A percentile compares a stretch with the other conserved stretches of the same genome.
Evolutionary conservation across 257 asterid genomes (phyloP).

Genomic region (Salvia rosmarinus): DNA sequence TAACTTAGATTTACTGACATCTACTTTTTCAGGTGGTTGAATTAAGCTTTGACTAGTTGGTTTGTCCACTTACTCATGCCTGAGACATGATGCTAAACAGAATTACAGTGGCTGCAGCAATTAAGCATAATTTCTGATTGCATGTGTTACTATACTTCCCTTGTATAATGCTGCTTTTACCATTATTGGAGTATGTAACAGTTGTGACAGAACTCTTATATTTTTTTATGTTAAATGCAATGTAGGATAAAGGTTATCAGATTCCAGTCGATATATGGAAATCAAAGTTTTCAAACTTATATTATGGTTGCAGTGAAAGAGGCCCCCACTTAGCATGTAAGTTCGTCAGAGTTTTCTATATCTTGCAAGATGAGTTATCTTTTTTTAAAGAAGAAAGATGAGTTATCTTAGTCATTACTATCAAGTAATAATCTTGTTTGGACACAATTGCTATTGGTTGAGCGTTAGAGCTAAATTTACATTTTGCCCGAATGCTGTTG

Average conservation of each 20-base stretch:
- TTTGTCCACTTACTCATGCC: background rate
- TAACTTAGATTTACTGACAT: background rate
- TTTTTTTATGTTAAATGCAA: conserved; percentile 31
- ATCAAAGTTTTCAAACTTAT: conserved; percentile 70
- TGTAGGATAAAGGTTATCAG: conserved; percentile 68
- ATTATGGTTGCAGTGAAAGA: conserved; percentile 89
- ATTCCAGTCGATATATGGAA: conserved; percentile 88
- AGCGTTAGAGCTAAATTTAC: conserved; percentile 5
- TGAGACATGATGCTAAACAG: background rate
- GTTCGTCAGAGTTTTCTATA: conserved; percentile 36
- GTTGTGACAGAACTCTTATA: conserved; percentile 26
- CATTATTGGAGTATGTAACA: conserved; percentile 14
- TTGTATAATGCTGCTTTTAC: background rate
- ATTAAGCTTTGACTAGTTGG: too few species aligned
- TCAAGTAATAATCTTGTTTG: conserved; percentile 21
- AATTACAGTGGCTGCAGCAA: conserved; percentile 6
- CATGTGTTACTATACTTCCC: conserved; percentile 10
- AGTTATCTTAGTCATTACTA: conserved; percentile 5
- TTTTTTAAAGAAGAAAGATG: background rate
- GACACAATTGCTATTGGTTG: conserved; percentile 24
- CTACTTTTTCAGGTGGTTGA: background rate
- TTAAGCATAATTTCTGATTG: conserved; percentile 15
- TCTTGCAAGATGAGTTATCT: conserved; percentile 21
- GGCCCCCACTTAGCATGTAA: conserved; percentile 71
- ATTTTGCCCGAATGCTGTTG: conserved; percentile 19